Base-by-base conservation (phyloP, 1,139 yeast genomes). In the Sugiyamaella castrensis region DNA sequence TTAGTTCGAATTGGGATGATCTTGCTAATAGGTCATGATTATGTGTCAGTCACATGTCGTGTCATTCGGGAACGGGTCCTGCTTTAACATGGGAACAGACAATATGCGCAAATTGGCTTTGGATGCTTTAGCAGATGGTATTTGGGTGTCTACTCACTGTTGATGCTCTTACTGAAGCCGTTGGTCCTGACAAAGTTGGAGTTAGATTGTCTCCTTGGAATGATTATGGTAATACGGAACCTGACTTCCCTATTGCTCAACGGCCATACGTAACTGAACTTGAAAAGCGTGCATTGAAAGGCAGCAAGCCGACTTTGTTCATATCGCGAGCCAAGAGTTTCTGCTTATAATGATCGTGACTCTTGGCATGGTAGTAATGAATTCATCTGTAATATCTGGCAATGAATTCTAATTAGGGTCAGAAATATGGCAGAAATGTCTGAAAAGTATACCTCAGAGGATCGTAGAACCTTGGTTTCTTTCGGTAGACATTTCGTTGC, bases 181-280 rank as follows among this genome's bases (percentile, higher is more conserved):
- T 82, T 53, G 87, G 87, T 29, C 74, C 78, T 19, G 71, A 72
- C 9, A 74, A 70, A 54, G 69, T 80, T 28, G 85, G 78, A 27
- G 64, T 82, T 49, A 73, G 89, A 65, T 57, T 84, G 11, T 80
- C 87, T 8, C 89, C 91, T 40, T 81, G 69, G 66, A 68, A 68
- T 11, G 54, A 50, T 1, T 68, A 60, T 51, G 69, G 66, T 33
- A 64, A 58, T 12, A 63, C 69, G 61, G 57, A 58, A 40, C 69
- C 66, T 19, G 71, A 63, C 9, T 53, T 64, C 15, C 60, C 64
- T n/a, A 37, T 53, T 29, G 67, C 70, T 6, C 61, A 60, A 49
- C 69, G 53, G 48, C 48, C 63, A 9, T 64, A 69, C 49, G 48
- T 70, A 16, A 40, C 53, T 8, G 62, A 69, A 55, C 60, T 71